These are phyloP conservation scores for Kwoniella newhampshirensis DNA, from an alignment of 768 basidiomycete species.

Conservation along the genomic window DNA sequence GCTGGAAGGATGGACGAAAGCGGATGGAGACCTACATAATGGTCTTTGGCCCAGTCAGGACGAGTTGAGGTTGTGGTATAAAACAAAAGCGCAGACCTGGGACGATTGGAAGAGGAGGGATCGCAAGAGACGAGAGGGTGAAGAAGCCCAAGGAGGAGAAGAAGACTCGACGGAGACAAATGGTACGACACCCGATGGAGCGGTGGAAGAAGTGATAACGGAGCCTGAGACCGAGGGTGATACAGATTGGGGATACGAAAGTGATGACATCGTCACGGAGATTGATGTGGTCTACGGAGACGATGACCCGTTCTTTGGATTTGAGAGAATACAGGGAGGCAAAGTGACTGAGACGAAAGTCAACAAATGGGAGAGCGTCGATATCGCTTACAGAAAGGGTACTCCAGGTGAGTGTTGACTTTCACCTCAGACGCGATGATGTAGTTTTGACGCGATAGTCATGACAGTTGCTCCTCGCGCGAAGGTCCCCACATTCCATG, in stretches of 20 bases:
- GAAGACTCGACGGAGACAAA: constrained; percentile 5
- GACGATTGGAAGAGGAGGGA: constrained; percentile 1
- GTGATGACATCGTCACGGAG: constrained; percentile 72
- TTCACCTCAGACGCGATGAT: background rate
- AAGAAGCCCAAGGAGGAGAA: background rate
- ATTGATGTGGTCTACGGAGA: constrained; percentile 88
- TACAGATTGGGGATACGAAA: constrained; percentile 20
- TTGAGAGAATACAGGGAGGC: constrained; percentile 63
- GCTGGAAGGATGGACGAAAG: constrained; percentile 66
- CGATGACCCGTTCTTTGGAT: constrained; percentile 80
- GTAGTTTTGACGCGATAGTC: too few species aligned
- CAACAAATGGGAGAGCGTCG: constrained; percentile 48
- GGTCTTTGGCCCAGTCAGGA: constrained; percentile 61
- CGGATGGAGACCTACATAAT: constrained; percentile 63
- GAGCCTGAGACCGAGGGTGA: too few species aligned
- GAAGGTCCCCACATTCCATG: constrained; percentile 77
- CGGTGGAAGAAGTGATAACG: too few species aligned
- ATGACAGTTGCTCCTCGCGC: constrained; percentile 66
- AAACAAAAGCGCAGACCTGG: constrained; percentile 57
- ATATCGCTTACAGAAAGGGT: constrained; percentile 39
- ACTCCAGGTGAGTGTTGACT: constrained; percentile 40
- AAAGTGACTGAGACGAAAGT: constrained; percentile 34
- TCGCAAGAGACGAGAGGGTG: background rate
- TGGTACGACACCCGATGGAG: too few species aligned
- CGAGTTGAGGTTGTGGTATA: constrained; percentile 77